phyloP scores from a whole-genome alignment of 805 yeast genomes.

The Kuraishia borneana region DNA sequence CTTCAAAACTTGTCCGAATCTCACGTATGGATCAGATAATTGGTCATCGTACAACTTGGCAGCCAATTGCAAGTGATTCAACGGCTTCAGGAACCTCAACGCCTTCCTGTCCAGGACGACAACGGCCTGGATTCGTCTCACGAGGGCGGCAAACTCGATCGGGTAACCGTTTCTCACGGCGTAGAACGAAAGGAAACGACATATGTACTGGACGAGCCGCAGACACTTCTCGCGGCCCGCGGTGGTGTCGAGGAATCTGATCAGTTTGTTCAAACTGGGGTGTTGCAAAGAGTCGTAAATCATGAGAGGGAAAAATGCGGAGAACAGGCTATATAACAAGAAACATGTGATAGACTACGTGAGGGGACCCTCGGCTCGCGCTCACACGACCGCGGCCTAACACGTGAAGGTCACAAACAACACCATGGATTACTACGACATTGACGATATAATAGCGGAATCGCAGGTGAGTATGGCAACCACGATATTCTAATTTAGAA shows the following conservation, averaged over 20 bases:
- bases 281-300: constrained; percentile 64
- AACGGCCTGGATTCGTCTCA: constrained; percentile 47
- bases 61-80: constrained; percentile 61
- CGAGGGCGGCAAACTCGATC: constrained; percentile 30
- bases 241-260: constrained; percentile 53
- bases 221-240: constrained; percentile 75
- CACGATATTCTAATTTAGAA: constrained; percentile 20
- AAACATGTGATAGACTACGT: too few relatives aligned
- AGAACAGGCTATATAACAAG: too few relatives aligned
- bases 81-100: constrained; percentile 73
- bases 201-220: constrained; percentile 70
- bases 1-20: constrained; percentile 40
- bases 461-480: constrained; percentile 29
- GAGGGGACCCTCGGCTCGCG: too few relatives aligned
- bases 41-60: constrained; percentile 58
- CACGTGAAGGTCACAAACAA: too few relatives aligned
- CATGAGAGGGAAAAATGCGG: too few relatives aligned
- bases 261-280: constrained; percentile 53
- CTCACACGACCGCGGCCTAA: too few relatives aligned
- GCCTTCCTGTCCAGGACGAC: constrained; percentile 71
- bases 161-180: constrained; percentile 45
- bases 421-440: constrained; percentile 45
- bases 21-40: constrained; percentile 46
- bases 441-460: constrained; percentile 68
- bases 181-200: constrained; percentile 60